Evolutionary conservation across 129 eudicot genomes (phyloP).

Genomic region (Arctium lappa): DNA sequence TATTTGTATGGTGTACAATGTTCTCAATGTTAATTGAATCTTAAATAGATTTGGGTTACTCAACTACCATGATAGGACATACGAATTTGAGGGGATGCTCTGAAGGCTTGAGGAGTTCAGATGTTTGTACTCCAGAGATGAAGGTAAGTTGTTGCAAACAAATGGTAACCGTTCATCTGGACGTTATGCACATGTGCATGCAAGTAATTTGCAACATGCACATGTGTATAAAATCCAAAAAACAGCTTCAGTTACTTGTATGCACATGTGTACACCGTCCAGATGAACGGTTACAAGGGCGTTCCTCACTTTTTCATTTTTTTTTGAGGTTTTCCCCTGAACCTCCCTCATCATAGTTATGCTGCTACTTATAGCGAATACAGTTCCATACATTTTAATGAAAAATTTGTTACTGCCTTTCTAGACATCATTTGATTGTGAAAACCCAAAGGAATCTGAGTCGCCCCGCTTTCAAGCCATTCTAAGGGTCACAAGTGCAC

Average conservation of each 20-base stretch:
- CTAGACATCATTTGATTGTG: slow-evolving; percentile 84
- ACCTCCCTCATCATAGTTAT: not conserved
- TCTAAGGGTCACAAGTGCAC: slow-evolving; percentile 94
- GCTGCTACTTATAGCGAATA: not conserved
- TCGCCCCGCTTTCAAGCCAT: slow-evolving; percentile 99
- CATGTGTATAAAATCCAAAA: no score
- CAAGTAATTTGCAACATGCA: no score
- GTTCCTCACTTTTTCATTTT: no score
- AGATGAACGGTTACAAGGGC: no score
- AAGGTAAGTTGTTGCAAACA: slow-evolving; percentile 47
- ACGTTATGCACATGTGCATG: no score
- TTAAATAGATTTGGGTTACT: slow-evolving; percentile 2
- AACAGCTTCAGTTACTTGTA: no score
- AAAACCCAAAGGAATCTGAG: slow-evolving; percentile 98
- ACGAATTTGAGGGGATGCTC: slow-evolving; percentile 56
- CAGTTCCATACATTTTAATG: not conserved
- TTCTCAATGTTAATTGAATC: not conserved
- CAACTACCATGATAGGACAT: slow-evolving; percentile 38
- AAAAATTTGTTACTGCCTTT: slow-evolving; percentile 2
- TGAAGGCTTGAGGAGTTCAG: slow-evolving; percentile 66
- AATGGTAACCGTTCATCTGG: not conserved
- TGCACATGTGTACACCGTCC: no score
- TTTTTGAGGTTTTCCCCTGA: no score
- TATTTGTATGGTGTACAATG: not conserved
- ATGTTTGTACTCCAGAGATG: slow-evolving; percentile 76